Evolutionary conservation across 371 early-diverging fungal species (phyloP), one percentile per base, ranked within the genome.

Genomic region (Phascolomyces articulosus): DNA sequence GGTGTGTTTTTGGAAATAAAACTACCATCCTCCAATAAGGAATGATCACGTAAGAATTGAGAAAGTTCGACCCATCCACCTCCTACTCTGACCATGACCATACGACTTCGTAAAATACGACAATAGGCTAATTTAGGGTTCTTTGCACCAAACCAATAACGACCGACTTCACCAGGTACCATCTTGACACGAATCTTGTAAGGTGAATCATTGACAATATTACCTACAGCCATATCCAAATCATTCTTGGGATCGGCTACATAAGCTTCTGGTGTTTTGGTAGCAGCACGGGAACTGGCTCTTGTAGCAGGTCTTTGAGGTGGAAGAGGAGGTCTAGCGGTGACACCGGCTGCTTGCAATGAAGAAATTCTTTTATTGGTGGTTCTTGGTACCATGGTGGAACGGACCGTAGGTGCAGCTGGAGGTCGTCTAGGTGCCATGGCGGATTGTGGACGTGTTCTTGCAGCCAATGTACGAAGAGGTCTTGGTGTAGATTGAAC

Each of bases 51-150:
- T 34, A 82, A 67, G 29, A 82, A 82, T 29, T 87, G 87, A 18
- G 90, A 88, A 16, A 90, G 66, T 60, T 90, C 90, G 4, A 75
- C 80, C 93, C 93, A 92, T 21, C 93, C 93, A 63, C 93, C 93
- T 16, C 93, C 93, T 2, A 92, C 89, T 29, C 93, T 86, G 28
- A 92, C 91, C 91, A 92, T 90, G 40, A 92, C 91, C 80, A 86
- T 85, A 2, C 86, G 79, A 54, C 85, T 85, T 51, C 85, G 72
- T 44, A 92, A 70, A 29, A 91, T 84, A 56, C 91, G 88, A 58
- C 93, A 92, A 66, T 87, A 90, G 20, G 87, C 89, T 15, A 90
- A 63, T 63, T 90, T 89, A 16, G 90, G 90, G 62, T 90, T 87
- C 28, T 81, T 69, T 23, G 87, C 86, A 23, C 91, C 91, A 77